phyloP scores from a whole-genome alignment of 306 rosid species.

The Gastrolobium villosum region DNA sequence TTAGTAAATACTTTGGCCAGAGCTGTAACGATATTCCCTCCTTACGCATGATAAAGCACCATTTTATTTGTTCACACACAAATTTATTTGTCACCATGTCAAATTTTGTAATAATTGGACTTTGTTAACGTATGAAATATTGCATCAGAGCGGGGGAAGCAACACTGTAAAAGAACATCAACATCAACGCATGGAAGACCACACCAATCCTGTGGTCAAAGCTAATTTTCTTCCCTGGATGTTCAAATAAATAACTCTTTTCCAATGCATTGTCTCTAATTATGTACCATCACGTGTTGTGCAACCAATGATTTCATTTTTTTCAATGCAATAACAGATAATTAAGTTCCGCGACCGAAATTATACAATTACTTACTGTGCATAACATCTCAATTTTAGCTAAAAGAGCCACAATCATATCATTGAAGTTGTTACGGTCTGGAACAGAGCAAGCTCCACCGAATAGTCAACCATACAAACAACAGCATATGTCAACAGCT shows the following conservation, averaged over 20 bases:
- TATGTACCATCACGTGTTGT: constrained; percentile 44
- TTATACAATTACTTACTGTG: background rate
- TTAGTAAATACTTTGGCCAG: background rate
- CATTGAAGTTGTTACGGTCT: constrained; percentile 37
- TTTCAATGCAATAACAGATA: background rate
- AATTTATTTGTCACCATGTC: background rate
- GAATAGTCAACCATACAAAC: background rate
- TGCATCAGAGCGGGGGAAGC: background rate
- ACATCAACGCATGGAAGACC: background rate
- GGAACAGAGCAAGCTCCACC: constrained; percentile 28
- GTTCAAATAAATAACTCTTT: background rate
- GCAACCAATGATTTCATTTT: background rate
- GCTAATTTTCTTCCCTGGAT: background rate
- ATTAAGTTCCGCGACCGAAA: background rate
- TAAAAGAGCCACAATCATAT: constrained; percentile 38
- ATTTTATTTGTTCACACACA: background rate
- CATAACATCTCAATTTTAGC: background rate
- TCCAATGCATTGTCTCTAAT: constrained; percentile 44
- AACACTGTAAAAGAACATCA: background rate
- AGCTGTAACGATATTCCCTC: background rate
- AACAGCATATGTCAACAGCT: constrained; percentile 7
- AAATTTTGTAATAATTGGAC: background rate
- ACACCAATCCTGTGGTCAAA: background rate
- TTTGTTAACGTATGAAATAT: background rate
- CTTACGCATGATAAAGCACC: background rate